Percentiles rank a stretch among this genome's conserved stretches.
phyloP scores from a whole-genome alignment of 305 asterid species.

The Ilex paraguariensis region DNA sequence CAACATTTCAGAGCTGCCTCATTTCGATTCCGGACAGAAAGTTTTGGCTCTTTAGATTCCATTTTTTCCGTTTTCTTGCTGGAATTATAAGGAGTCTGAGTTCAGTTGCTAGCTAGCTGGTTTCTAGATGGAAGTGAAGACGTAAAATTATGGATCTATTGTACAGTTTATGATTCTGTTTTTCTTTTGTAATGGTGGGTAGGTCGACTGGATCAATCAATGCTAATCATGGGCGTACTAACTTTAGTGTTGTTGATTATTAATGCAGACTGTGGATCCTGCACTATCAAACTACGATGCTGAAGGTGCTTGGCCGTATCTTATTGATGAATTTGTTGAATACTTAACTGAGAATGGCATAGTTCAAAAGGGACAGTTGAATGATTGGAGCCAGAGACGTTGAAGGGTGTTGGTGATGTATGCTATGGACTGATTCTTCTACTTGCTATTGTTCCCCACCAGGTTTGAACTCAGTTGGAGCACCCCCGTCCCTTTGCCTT shows the following conservation, averaged over 20 bases:
- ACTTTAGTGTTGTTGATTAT: not conserved
- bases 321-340: slow-evolving; percentile 94
- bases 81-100: no score
- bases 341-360: slow-evolving; percentile 68
- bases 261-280: slow-evolving; percentile 76
- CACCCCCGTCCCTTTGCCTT: no score
- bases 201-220: not conserved
- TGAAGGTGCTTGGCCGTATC: slow-evolving; percentile 99
- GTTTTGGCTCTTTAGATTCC: no score
- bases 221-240: not conserved
- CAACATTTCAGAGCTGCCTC: no score
- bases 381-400: slow-evolving; percentile 63
- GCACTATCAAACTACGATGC: slow-evolving; percentile 83
- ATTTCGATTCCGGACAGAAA: no score
- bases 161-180: no score
- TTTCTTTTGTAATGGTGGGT: not conserved
- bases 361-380: slow-evolving; percentile 59
- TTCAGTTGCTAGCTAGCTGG: no score
- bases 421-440: not conserved
- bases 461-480: no score
- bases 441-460: no score
- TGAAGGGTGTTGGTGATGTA: slow-evolving; percentile 20
- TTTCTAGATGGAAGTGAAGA: no score
- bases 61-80: no score
- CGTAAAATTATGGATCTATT: no score